phyloP scores from a whole-genome alignment of 2,329 filamentous ascomycete species.

The Phaeosphaeriaceae sp. region DNA sequence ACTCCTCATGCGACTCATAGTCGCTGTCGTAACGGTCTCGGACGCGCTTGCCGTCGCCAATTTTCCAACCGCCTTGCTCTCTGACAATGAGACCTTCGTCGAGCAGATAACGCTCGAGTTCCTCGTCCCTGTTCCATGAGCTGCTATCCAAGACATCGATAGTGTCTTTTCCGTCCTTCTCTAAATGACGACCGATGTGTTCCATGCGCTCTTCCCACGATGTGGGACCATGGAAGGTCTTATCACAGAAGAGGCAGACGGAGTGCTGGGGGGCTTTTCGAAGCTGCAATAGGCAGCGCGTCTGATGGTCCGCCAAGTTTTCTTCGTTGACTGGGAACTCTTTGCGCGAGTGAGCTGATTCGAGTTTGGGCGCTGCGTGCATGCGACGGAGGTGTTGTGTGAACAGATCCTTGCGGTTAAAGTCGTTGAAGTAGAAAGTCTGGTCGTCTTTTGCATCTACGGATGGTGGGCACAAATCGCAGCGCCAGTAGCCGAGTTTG shows the following conservation, averaged over 20 bases:
- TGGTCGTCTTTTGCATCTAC: constrained; percentile 39
- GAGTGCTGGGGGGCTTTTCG: constrained; percentile 68
- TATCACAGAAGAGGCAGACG: constrained; percentile 70
- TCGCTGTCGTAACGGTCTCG: constrained; percentile 11
- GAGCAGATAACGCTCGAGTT: constrained; percentile 49
- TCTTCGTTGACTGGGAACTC: constrained; percentile 54
- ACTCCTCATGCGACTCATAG: constrained; percentile 24
- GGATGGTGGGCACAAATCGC: constrained; percentile 65
- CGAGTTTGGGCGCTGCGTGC: constrained; percentile 65
- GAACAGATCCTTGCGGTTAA: constrained; percentile 93
- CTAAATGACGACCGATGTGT: constrained; percentile 82
- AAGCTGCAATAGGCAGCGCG: constrained; percentile 65
- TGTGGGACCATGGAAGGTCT: constrained; percentile 66
- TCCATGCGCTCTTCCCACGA: constrained; percentile 88
- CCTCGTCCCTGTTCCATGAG: constrained; percentile 36
- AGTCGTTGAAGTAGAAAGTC: constrained; percentile 62
- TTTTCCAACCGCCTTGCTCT: constrained; percentile 37
- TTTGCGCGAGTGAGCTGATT: constrained; percentile 53
- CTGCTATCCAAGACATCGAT: constrained; percentile 19
- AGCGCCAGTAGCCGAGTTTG: constrained; percentile 76
- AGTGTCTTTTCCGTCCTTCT: constrained; percentile 56
- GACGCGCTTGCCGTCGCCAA: constrained; percentile 41
- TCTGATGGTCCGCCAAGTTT: constrained; percentile 63
- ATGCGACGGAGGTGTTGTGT: constrained; percentile 87
- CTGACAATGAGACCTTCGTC: constrained; percentile 46